These are phyloP conservation scores for Babesia caballi DNA, from an alignment of 169 alveolate genomes.

Conservation along the genomic window DNA sequence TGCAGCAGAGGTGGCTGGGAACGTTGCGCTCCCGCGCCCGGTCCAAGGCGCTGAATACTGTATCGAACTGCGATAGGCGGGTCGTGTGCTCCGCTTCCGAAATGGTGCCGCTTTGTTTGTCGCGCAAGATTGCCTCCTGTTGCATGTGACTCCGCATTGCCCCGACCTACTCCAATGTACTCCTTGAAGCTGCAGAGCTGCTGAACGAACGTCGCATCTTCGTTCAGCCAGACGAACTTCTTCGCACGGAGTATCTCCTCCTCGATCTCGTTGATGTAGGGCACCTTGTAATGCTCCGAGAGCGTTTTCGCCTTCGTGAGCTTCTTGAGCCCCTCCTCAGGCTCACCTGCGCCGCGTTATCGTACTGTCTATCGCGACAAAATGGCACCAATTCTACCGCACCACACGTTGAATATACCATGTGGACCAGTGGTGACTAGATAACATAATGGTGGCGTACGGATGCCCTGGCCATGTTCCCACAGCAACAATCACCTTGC, in stretches of 20 bases:
- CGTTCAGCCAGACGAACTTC: slow-evolving; percentile 63
- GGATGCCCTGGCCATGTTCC: too few relatives aligned
- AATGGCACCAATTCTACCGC: too few relatives aligned
- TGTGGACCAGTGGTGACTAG: too few relatives aligned
- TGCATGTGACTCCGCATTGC: neutral
- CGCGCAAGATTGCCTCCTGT: slow-evolving; percentile 49
- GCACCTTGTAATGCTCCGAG: slow-evolving; percentile 72
- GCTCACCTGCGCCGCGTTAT: slow-evolving; percentile 48
- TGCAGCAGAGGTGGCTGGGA: slow-evolving; percentile 82
- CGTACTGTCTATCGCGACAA: too few relatives aligned
- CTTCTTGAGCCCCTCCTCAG: slow-evolving; percentile 75
- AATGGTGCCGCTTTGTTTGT: slow-evolving; percentile 35
- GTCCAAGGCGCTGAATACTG: slow-evolving; percentile 60
- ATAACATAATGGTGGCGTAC: too few relatives aligned
- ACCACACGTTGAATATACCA: too few relatives aligned
- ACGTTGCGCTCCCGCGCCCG: slow-evolving; percentile 64
- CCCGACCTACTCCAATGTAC: slow-evolving; percentile 13
- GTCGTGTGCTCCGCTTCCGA: slow-evolving; percentile 56
- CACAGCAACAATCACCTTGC: too few relatives aligned
- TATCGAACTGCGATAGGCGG: slow-evolving; percentile 59
- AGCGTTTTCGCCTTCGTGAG: slow-evolving; percentile 73
- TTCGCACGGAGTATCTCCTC: slow-evolving; percentile 72
- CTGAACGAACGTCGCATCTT: slow-evolving; percentile 64
- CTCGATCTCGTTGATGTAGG: slow-evolving; percentile 71
- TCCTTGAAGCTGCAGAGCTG: slow-evolving; percentile 25